Evolutionary conservation across 257 asterid genomes (phyloP).

Genomic region (Solanum gandarillasii): DNA sequence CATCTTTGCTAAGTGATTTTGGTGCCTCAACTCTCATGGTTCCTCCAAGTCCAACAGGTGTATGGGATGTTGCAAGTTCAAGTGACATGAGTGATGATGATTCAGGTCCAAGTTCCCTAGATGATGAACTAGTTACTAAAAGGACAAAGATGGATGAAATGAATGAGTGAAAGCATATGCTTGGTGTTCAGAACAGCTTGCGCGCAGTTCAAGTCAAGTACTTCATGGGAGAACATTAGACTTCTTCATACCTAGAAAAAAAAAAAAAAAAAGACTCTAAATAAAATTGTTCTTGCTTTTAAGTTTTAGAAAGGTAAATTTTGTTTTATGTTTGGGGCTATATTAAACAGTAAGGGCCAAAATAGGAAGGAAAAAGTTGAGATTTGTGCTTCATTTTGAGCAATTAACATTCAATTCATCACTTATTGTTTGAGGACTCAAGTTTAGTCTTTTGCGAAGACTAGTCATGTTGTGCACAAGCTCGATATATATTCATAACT

Average conservation of each 20-base stretch:
- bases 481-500: neutral
- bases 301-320: neutral
- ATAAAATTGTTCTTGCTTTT: neutral
- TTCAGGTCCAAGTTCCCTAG: neutral
- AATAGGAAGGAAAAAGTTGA: neutral
- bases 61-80: slow-evolving; percentile 2
- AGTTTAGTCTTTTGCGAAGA: too few species aligned
- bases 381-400: neutral
- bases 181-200: neutral
- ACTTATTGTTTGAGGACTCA: neutral
- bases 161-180: neutral
- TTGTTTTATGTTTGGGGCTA: neutral
- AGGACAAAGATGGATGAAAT: neutral
- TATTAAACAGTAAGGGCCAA: neutral
- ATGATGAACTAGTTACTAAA: neutral
- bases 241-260: neutral
- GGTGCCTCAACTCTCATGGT: neutral
- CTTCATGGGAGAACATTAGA: neutral
- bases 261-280: neutral
- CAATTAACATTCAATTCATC: neutral
- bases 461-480: neutral
- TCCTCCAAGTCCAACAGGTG: slow-evolving; percentile 2
- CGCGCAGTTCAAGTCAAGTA: neutral
- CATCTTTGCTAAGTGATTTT: neutral
- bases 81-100: slow-evolving; percentile 3